phyloP scores from a whole-genome alignment of 2,329 filamentous ascomycete species.

The Beauveria bassiana region DNA sequence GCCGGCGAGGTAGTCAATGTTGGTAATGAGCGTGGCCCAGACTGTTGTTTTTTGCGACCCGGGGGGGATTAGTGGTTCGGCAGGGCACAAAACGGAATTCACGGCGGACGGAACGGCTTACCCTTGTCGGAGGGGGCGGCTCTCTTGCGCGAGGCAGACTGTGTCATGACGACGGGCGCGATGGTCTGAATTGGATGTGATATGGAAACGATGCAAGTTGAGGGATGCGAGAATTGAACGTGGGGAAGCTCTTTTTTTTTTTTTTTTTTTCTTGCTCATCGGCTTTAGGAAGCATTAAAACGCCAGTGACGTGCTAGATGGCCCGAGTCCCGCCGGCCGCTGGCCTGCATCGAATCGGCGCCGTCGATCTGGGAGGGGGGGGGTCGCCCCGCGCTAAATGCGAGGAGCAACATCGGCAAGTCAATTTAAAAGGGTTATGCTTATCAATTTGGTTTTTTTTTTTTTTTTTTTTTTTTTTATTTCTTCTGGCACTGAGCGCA shows the following conservation, averaged over 20 bases:
- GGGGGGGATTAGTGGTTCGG: neutral
- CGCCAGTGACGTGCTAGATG: neutral
- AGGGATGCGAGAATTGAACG: too few species aligned
- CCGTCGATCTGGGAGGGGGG: too few species aligned
- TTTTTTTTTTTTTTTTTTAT: too few species aligned
- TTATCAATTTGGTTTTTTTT: too few species aligned
- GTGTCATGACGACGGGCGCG: neutral
- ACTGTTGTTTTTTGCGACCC: conserved; percentile 41
- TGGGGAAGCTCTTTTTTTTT: neutral
- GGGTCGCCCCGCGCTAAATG: too few species aligned
- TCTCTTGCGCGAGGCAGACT: neutral
- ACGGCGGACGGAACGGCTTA: neutral
- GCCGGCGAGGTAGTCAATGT: conserved; percentile 71
- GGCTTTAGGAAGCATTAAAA: neutral
- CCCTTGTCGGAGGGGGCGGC: neutral
- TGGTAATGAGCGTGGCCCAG: conserved; percentile 84
- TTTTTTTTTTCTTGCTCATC: neutral
- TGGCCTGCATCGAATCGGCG: neutral
- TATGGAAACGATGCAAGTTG: too few species aligned
- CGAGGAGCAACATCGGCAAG: too few species aligned
- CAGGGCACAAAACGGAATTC: neutral
- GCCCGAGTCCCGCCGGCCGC: too few species aligned
- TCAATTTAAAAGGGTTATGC: too few species aligned
- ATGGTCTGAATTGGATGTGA: neutral
- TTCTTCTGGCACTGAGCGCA: too few species aligned